Percentiles rank a stretch among this genome's conserved stretches.
phyloP scores from a whole-genome alignment of 257 asterid genomes.

The Fraxinus pennsylvanica region DNA sequence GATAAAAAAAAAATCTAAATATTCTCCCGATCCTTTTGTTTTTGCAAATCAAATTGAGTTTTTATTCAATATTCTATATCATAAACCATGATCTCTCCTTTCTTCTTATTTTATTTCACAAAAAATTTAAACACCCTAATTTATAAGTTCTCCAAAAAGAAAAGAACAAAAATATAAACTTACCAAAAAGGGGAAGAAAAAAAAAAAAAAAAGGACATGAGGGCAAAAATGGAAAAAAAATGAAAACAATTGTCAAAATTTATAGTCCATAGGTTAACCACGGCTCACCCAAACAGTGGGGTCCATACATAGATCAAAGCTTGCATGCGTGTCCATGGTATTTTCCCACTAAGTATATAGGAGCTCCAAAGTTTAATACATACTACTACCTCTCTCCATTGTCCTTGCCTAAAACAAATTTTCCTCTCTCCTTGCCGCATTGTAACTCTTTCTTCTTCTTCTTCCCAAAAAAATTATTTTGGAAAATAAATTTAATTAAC shows the following conservation, averaged over 20 bases:
- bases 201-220: background rate
- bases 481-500: background rate
- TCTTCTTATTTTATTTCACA: too few relatives aligned
- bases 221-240: background rate
- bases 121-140: background rate
- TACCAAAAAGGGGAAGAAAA: background rate
- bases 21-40: too few relatives aligned
- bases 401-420: background rate
- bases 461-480: background rate
- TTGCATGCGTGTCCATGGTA: conserved; percentile 5
- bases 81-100: too few relatives aligned
- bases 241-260: background rate
- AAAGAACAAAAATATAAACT: background rate
- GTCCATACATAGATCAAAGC: background rate
- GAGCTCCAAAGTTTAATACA: background rate
- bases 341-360: conserved; percentile 25
- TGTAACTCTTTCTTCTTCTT: conserved; percentile 10
- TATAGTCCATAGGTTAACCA: conserved; percentile 7
- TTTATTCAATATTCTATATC: too few relatives aligned
- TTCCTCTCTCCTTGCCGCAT: conserved; percentile 20
- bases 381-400: background rate
- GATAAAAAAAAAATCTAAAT: too few relatives aligned
- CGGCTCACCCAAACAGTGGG: background rate
- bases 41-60: too few relatives aligned
- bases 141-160: background rate